These are phyloP conservation scores for Penicillium sp. DNA, from an alignment of 2,329 filamentous ascomycete genomes.

Conservation along the genomic window DNA sequence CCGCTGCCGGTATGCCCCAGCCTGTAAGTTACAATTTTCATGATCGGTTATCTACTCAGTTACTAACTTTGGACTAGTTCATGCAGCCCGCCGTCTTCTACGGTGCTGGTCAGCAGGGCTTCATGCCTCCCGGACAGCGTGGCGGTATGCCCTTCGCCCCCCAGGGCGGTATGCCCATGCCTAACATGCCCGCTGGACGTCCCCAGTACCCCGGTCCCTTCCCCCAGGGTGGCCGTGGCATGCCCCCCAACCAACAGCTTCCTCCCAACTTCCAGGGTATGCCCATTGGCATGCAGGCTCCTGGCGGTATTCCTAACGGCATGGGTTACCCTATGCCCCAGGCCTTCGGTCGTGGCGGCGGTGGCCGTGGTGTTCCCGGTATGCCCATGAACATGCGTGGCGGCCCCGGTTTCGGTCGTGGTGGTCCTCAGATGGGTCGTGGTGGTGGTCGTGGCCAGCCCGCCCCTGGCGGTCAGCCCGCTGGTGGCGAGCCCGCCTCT, in stretches of 20 bases:
- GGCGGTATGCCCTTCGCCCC: conserved; percentile 63
- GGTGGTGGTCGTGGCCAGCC: conserved; percentile 46
- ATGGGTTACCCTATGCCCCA: conserved; percentile 82
- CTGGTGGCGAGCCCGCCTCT: conserved; percentile 41
- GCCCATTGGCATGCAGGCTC: conserved; percentile 59
- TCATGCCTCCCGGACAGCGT: conserved; percentile 58
- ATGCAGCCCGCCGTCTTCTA: conserved; percentile 94
- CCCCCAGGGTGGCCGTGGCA: conserved; percentile 82
- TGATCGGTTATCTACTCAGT: background rate
- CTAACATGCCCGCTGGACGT: conserved; percentile 74
- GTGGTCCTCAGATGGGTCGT: conserved; percentile 46
- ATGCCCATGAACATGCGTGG: conserved; percentile 66
- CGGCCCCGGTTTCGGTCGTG: conserved; percentile 47
- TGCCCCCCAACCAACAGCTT: conserved; percentile 77
- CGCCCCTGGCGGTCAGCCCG: conserved; percentile 36
- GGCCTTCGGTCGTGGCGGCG: conserved; percentile 65
- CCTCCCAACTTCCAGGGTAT: conserved; percentile 81
- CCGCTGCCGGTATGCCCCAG: conserved; percentile 81
- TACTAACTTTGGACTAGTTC: conserved; percentile 44
- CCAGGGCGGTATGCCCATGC: conserved; percentile 56
- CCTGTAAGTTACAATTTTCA: conserved; percentile 29
- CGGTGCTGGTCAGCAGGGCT: conserved; percentile 65
- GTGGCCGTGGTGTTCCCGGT: conserved; percentile 66
- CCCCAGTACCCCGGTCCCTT: conserved; percentile 83
- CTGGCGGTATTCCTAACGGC: conserved; percentile 72